Base-by-base conservation (phyloP, 1,284 basidiomycete species). In the Stygiomarasmius scandens region DNA sequence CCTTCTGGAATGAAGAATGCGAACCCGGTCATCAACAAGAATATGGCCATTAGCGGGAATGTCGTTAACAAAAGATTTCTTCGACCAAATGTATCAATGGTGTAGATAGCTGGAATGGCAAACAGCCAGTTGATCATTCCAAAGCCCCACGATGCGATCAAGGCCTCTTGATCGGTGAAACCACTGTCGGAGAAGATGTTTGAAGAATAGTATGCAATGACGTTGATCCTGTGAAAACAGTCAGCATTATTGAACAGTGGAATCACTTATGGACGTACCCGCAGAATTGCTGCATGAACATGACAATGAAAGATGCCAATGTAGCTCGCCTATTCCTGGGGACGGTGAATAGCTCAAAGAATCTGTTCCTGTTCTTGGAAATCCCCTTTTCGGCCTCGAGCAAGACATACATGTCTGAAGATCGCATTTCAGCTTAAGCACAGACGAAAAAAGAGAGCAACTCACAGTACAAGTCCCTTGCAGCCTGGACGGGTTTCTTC, bases 281-380 rank as follows among this genome's bases (percentile, higher is more conserved):
- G 36, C 49, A 43, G 51, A 86, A 85, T 66, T 85, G 85, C 66
- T 86, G 83, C 65, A 67, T 77, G 66, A 90, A 84, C 89, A 91
- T 92, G 71, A 91, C 86, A 55, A 87, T 77, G 61, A 78, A 80
- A 11, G 85, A 81, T 0, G 86, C 90, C 43, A 89, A 72, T 0
- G 89, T 80, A 0, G 90, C 93, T 48, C 92, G 80, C 61, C 91
- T 80, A 69, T 89, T 85, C 56, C 93, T 81, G n/a, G 85, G 86
- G 25, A 92, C 76, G 11, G 81, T 83, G 72, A 91, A 92, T 58
- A 92, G 74, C 69, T 92, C 86, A 22, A 79, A 23, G 63, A 88
- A 73, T 41, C 83, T 79, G 63, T 78, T 79, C 54, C 75, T 78
- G 14, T 76, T 79, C 36, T 71, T 72, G 29, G 77, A 76, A 59